Evolutionary conservation across 75 land plant genomes (phyloP).

Genomic region (Picea sitchensis): DNA sequence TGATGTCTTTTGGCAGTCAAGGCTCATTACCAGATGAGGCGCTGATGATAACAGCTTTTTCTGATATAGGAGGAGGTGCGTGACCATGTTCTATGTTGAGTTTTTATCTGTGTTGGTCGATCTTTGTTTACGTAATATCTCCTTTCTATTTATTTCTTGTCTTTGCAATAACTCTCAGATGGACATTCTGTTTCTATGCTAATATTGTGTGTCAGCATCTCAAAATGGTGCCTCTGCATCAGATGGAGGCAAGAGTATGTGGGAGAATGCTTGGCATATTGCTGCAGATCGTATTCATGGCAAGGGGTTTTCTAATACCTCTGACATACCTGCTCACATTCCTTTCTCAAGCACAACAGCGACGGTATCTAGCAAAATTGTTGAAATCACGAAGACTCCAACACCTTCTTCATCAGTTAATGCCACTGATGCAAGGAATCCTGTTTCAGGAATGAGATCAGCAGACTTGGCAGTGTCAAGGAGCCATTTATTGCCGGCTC

Average conservation of each 20-base stretch:
- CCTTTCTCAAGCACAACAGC: constrained; percentile 33
- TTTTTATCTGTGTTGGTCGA: neutral
- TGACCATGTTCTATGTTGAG: neutral
- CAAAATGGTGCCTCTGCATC: neutral
- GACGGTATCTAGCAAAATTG: neutral
- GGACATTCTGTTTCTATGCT: neutral
- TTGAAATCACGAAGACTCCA: constrained; percentile 1
- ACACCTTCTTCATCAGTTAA: neutral
- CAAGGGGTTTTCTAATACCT: constrained; percentile 24
- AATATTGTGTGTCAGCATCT: constrained; percentile 5
- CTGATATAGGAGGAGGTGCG: constrained; percentile 36
- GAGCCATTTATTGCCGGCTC: constrained; percentile 22
- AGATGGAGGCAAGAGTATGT: constrained; percentile 57
- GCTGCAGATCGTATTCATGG: constrained; percentile 45
- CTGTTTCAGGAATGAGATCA: neutral
- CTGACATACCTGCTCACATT: constrained; percentile 28
- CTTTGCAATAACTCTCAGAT: neutral
- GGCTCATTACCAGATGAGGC: constrained; percentile 83
- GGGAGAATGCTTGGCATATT: constrained; percentile 68
- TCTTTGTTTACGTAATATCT: neutral
- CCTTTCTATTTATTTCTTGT: neutral
- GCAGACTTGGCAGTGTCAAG: constrained; percentile 13
- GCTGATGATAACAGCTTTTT: constrained; percentile 78
- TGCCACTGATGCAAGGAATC: neutral
- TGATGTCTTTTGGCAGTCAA: constrained; percentile 44